Conservation (phyloP, 1,139 yeast species). For the Pichia inconspicua region DNA sequence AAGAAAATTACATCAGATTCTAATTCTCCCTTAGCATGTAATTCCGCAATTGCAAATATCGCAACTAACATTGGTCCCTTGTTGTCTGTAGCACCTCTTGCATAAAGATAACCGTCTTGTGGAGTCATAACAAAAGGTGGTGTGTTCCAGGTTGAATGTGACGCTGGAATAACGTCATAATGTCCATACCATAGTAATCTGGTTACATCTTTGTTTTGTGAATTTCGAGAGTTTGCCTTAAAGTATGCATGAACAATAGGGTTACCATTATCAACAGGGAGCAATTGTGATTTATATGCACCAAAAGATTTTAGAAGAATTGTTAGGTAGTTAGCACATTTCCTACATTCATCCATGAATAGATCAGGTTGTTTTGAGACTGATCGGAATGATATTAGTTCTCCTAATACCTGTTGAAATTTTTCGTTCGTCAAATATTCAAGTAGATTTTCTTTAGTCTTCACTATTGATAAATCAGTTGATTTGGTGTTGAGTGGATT, state of each 20-base stretch:
- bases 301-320: slow-evolving; percentile 63
- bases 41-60: slow-evolving; percentile 76
- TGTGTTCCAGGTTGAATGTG: slow-evolving; percentile 58
- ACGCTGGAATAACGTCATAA: slow-evolving; percentile 81
- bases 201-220: slow-evolving; percentile 7
- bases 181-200: slow-evolving; percentile 87
- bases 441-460: not conserved
- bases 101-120: slow-evolving; percentile 77
- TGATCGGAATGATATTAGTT: slow-evolving; percentile 62
- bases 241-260: slow-evolving; percentile 80
- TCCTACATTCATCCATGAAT: slow-evolving; percentile 71
- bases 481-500: slow-evolving; percentile 19
- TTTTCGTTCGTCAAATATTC: slow-evolving; percentile 39
- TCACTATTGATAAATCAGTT: slow-evolving; percentile 23
- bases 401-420: slow-evolving; percentile 53
- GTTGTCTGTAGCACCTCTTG: slow-evolving; percentile 90
- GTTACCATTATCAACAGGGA: slow-evolving; percentile 70
- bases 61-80: slow-evolving; percentile 94
- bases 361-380: slow-evolving; percentile 64
- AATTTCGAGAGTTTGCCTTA: slow-evolving; percentile 31
- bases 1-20: slow-evolving; percentile 72
- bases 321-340: slow-evolving; percentile 74
- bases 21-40: slow-evolving; percentile 45
- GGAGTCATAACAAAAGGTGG: slow-evolving; percentile 74
- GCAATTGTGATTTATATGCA: slow-evolving; percentile 55